Evolutionary conservation across 2,329 filamentous ascomycete species (phyloP).

Genomic region (Dryadomyces quercus-mongolicae): DNA sequence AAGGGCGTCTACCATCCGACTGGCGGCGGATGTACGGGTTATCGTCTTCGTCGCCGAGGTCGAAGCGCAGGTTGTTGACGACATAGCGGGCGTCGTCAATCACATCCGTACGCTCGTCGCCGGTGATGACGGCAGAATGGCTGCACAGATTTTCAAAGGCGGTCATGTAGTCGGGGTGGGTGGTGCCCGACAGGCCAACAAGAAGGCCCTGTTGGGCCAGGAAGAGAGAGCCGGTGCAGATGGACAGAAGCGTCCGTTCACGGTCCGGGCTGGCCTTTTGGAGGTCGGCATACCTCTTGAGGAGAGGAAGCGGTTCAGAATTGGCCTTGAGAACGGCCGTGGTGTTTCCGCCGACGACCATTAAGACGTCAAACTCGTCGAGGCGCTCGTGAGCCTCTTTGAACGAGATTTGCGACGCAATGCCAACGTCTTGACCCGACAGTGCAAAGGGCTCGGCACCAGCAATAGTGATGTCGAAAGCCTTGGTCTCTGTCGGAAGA

Average conservation of each 20-base stretch:
- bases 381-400: constrained; percentile 66
- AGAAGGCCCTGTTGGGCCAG: constrained; percentile 67
- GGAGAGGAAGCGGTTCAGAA: constrained; percentile 56
- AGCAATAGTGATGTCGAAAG: constrained; percentile 46
- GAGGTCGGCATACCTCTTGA: constrained; percentile 65
- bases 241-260: constrained; percentile 69
- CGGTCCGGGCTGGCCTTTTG: constrained; percentile 68
- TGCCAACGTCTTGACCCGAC: constrained; percentile 51
- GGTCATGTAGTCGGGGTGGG: constrained; percentile 69
- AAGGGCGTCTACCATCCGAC: constrained; percentile 51
- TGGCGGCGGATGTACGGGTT: constrained; percentile 74
- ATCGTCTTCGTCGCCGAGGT: constrained; percentile 68
- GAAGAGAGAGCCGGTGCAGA: constrained; percentile 71
- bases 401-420: constrained; percentile 65
- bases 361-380: constrained; percentile 66
- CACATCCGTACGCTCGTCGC: constrained; percentile 69
- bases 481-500: constrained; percentile 32
- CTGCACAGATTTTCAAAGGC: constrained; percentile 73
- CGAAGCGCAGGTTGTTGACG: constrained; percentile 83
- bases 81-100: constrained; percentile 73
- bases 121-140: constrained; percentile 55
- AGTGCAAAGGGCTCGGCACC: constrained; percentile 41
- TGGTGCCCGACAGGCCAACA: constrained; percentile 67
- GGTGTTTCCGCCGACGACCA: constrained; percentile 62
- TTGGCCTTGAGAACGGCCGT: constrained; percentile 55